These are phyloP conservation scores for Lentinula detonsa DNA, from an alignment of 768 basidiomycete genomes.

Conservation along the genomic window DNA sequence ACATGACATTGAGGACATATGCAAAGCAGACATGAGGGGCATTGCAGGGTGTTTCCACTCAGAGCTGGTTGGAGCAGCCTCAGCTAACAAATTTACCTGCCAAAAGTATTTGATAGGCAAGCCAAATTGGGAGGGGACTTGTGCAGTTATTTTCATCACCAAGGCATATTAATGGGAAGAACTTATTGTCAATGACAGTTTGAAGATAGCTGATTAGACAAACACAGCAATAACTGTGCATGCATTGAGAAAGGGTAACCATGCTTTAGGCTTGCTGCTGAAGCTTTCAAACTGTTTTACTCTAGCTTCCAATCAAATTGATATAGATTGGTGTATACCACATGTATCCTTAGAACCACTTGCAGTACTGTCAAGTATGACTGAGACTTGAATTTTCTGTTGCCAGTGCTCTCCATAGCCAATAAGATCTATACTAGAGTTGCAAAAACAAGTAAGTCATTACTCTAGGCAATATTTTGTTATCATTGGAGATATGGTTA, in stretches of 20 bases:
- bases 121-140: slow-evolving; percentile 43
- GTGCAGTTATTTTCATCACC: slow-evolving; percentile 58
- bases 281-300: too few species aligned
- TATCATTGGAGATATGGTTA: too few species aligned
- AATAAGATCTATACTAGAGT: too few species aligned
- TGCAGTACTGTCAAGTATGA: too few species aligned
- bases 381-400: too few species aligned
- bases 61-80: slow-evolving; percentile 50
- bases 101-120: slow-evolving; percentile 45
- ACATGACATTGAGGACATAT: slow-evolving; percentile 61
- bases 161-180: slow-evolving; percentile 68
- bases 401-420: too few species aligned
- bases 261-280: too few species aligned
- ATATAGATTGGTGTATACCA: too few species aligned
- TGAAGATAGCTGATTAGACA: slow-evolving; percentile 57
- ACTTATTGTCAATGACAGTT: slow-evolving; percentile 48
- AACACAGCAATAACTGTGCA: slow-evolving; percentile 61
- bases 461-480: too few species aligned
- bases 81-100: slow-evolving; percentile 48
- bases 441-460: too few species aligned
- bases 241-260: slow-evolving; percentile 45
- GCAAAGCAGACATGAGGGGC: slow-evolving; percentile 63
- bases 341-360: too few species aligned
- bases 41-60: slow-evolving; percentile 49
- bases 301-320: too few species aligned